phyloP scores from a whole-genome alignment of 257 asterid species.

The Handroanthus guayacan region DNA sequence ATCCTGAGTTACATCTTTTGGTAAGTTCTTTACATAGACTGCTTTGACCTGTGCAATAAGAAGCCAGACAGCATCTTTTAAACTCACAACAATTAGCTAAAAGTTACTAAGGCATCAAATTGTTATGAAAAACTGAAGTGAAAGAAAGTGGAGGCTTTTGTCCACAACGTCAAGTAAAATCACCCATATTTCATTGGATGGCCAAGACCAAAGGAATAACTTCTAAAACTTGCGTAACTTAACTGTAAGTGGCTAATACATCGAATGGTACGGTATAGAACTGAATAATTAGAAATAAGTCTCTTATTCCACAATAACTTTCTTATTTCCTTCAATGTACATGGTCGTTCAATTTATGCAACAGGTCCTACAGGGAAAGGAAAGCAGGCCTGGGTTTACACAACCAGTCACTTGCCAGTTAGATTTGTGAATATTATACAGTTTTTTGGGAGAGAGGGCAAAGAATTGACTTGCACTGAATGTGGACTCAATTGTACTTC shows the following conservation, averaged over 20 bases:
- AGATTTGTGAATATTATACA: background rate
- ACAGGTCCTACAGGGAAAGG: background rate
- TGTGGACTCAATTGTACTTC: background rate
- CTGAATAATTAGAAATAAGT: background rate
- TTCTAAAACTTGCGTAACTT: background rate
- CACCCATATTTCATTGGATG: no score
- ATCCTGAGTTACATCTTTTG: constrained; percentile 80
- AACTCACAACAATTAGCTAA: background rate
- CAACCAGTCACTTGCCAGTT: background rate
- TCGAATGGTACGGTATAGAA: background rate
- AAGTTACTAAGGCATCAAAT: background rate
- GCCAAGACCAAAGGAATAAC: no score
- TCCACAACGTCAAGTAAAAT: no score
- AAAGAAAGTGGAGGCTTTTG: background rate
- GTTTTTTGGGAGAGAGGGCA: background rate
- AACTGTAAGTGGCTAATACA: background rate
- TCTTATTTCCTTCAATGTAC: background rate
- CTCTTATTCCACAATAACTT: constrained; percentile 4
- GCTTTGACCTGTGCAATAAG: constrained; percentile 76
- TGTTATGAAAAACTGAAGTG: constrained; percentile 1
- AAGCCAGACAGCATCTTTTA: constrained; percentile 29
- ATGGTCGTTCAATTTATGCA: background rate
- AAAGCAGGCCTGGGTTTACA: background rate
- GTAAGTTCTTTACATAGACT: constrained; percentile 93
- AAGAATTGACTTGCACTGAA: constrained; percentile 13